phyloP scores from a whole-genome alignment of 805 yeast species.

The Candida corydali region DNA sequence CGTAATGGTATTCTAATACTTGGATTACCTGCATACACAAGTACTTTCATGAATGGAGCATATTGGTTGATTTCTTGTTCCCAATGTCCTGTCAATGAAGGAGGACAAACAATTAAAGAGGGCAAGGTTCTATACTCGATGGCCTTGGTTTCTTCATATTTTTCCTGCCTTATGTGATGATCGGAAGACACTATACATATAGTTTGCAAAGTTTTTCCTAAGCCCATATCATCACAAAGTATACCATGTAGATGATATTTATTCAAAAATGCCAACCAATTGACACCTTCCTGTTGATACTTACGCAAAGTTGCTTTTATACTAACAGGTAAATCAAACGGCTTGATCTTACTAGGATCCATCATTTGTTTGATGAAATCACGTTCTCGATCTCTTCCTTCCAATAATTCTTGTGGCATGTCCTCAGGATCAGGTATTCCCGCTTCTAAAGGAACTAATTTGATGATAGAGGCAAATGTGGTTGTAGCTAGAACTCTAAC shows the following conservation, averaged over 20 bases:
- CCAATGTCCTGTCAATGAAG: conserved; percentile 98
- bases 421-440: conserved; percentile 95
- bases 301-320: conserved; percentile 90
- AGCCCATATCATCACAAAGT: conserved; percentile 98
- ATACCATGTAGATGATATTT: conserved; percentile 95
- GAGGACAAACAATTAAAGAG: conserved; percentile 89
- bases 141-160: conserved; percentile 54
- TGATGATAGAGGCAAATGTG: conserved; percentile 93
- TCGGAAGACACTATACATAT: conserved; percentile 96
- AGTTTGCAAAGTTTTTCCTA: conserved; percentile 95
- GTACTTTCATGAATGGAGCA: conserved; percentile 77
- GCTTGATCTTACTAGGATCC: conserved; percentile 88
- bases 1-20: conserved; percentile 57
- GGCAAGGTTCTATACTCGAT: conserved; percentile 74
- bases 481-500: conserved; percentile 91
- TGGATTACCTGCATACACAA: conserved; percentile 95
- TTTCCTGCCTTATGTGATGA: conserved; percentile 78
- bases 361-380: conserved; percentile 96
- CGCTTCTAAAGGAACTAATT: conserved; percentile 93
- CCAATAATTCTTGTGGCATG: conserved; percentile 77
- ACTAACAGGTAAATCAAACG: conserved; percentile 84
- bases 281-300: conserved; percentile 97
- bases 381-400: conserved; percentile 89
- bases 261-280: conserved; percentile 94
- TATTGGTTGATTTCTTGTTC: conserved; percentile 89